These are phyloP conservation scores for Neurospora discreta DNA, from an alignment of 495 filamentous ascomycete species.

Conservation along the genomic window DNA sequence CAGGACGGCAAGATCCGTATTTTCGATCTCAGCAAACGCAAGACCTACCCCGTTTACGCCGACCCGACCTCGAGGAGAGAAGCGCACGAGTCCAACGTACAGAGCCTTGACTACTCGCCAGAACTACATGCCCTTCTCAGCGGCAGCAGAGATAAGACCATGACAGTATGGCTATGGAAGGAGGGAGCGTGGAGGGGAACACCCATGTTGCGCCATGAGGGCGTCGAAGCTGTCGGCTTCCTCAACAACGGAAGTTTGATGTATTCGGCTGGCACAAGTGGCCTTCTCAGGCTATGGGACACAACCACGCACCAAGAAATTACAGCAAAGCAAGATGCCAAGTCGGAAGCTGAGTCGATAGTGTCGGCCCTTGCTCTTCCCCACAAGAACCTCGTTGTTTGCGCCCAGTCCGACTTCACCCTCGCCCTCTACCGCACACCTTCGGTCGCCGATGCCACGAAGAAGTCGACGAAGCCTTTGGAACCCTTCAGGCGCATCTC, in stretches of 20 bases:
- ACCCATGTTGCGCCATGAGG: conserved; percentile 76
- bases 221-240: conserved; percentile 75
- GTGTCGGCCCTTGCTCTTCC: conserved; percentile 55
- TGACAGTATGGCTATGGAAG: conserved; percentile 91
- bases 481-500: conserved; percentile 64
- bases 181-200: conserved; percentile 72
- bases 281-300: conserved; percentile 72
- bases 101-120: conserved; percentile 66
- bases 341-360: conserved; percentile 66
- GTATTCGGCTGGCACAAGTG: conserved; percentile 80
- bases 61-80: conserved; percentile 36
- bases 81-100: conserved; percentile 87
- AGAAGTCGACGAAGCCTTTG: conserved; percentile 20
- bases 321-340: conserved; percentile 54
- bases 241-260: conserved; percentile 54
- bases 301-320: conserved; percentile 65
- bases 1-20: conserved; percentile 88
- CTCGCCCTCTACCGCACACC: conserved; percentile 59
- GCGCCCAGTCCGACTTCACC: conserved; percentile 82
- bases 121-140: conserved; percentile 66
- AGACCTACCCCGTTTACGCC: conserved; percentile 55
- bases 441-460: conserved; percentile 10
- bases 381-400: conserved; percentile 55
- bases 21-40: conserved; percentile 82
- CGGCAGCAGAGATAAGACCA: conserved; percentile 89